Evolutionary conservation across 1,284 basidiomycete genomes (phyloP).

Genomic region (Moniliella sp.): DNA sequence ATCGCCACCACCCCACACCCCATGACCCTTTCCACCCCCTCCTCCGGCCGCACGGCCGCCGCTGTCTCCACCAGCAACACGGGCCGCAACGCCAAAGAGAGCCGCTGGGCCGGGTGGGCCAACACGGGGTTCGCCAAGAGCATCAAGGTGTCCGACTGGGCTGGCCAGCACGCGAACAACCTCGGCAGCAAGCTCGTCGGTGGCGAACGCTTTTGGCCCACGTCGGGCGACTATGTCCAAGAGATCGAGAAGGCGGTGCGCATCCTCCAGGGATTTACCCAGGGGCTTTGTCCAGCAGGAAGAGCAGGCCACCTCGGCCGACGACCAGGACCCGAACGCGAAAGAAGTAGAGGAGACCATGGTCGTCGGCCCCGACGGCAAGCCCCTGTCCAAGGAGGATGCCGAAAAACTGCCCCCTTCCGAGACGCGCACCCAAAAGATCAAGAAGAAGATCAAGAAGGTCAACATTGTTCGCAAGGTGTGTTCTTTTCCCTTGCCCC

Average conservation of each 20-base stretch:
- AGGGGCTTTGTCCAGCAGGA: no score
- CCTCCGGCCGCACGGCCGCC: no score
- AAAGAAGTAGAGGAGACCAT: slow-evolving; percentile 1
- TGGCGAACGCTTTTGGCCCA: slow-evolving; percentile 27
- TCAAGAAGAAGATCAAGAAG: slow-evolving; percentile 29
- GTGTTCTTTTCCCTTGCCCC: background rate
- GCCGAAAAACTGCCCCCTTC: slow-evolving; percentile 13
- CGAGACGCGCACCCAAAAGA: slow-evolving; percentile 18
- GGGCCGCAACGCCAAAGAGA: slow-evolving; percentile 1
- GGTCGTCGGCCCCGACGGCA: slow-evolving; percentile 7
- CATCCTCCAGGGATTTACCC: slow-evolving; percentile 24
- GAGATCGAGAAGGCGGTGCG: slow-evolving; percentile 27
- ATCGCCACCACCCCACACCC: background rate
- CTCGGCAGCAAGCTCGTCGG: slow-evolving; percentile 13
- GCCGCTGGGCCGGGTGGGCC: background rate
- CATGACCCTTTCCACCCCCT: background rate
- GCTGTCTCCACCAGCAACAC: background rate
- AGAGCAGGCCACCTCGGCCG: slow-evolving; percentile 12
- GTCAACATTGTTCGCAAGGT: slow-evolving; percentile 7
- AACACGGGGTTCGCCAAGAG: slow-evolving; percentile 1
- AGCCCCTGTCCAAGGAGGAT: slow-evolving; percentile 1
- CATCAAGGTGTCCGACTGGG: background rate
- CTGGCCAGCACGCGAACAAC: slow-evolving; percentile 4
- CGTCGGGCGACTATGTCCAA: slow-evolving; percentile 8
- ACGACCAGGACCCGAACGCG: slow-evolving; percentile 7